phyloP scores from a whole-genome alignment of 257 asterid genomes.

The Capsicum baccatum region DNA sequence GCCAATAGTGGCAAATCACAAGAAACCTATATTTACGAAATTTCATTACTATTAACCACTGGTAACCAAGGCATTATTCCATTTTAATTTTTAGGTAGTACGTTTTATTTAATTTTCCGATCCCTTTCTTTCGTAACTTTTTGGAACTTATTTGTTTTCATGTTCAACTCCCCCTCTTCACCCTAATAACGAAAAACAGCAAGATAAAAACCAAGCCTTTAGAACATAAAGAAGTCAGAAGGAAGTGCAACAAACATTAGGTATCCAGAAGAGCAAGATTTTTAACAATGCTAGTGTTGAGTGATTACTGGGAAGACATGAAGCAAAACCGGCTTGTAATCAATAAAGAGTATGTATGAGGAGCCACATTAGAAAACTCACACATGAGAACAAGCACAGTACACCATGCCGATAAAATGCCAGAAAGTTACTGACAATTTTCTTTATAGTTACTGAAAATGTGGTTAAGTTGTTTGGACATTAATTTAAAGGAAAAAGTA shows the following conservation, averaged over 20 bases:
- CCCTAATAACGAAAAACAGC: not conserved
- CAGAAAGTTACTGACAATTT: slow-evolving; percentile 5
- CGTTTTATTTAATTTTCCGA: not conserved
- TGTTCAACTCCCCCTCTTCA: slow-evolving; percentile 16
- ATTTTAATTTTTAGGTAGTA: not conserved
- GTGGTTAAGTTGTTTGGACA: not conserved
- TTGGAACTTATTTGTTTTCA: not conserved
- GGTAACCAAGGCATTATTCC: not conserved
- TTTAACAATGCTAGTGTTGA: slow-evolving; percentile 8
- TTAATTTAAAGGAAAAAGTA: not conserved
- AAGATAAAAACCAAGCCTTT: not conserved
- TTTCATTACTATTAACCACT: slow-evolving; percentile 2
- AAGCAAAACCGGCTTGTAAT: not conserved
- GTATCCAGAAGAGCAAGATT: slow-evolving; percentile 10
- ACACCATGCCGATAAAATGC: slow-evolving; percentile 10
- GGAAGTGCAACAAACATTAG: slow-evolving; percentile 12
- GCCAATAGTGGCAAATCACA: slow-evolving; percentile 92
- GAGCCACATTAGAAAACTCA: slow-evolving; percentile 9
- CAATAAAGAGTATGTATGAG: slow-evolving; percentile 14
- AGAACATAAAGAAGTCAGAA: not conserved
- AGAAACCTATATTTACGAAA: slow-evolving; percentile 55
- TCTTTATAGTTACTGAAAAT: no score
- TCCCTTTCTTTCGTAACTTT: not conserved
- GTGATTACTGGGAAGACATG: not conserved
- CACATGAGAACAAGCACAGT: slow-evolving; percentile 7